A percentile compares a stretch with the other conserved stretches of the same genome.
These are phyloP conservation scores for Trametes cubensis DNA, from an alignment of 768 basidiomycete species.

Conservation along the genomic window DNA sequence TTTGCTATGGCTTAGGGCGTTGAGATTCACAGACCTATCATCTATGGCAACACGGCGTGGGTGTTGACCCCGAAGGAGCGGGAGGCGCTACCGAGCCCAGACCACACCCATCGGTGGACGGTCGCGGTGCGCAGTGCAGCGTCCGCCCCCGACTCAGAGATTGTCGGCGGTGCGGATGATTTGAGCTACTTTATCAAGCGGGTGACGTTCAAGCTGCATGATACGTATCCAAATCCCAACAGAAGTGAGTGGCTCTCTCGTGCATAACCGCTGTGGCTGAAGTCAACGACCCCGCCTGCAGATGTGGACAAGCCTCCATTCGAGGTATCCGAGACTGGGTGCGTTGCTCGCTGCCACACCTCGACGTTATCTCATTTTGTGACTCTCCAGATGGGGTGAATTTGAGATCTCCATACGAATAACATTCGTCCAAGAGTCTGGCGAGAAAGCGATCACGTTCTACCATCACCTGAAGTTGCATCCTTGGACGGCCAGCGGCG, in stretches of 20 bases:
- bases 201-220: conserved; percentile 96
- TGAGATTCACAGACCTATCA: conserved; percentile 85
- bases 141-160: conserved; percentile 68
- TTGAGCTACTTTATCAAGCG: conserved; percentile 90
- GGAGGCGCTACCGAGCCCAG: conserved; percentile 53
- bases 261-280: conserved; percentile 1
- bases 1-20: conserved; percentile 59
- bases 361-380: no score
- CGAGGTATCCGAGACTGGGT: conserved; percentile 96
- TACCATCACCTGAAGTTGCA: conserved; percentile 97
- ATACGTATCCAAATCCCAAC: conserved; percentile 90
- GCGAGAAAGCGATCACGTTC: conserved; percentile 85
- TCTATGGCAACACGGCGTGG: conserved; percentile 92
- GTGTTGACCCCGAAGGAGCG: conserved; percentile 77
- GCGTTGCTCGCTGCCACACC: conserved; percentile 24
- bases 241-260: conserved; percentile 63
- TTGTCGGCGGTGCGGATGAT: conserved; percentile 90
- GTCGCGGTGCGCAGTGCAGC: conserved; percentile 91
- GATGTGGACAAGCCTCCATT: conserved; percentile 93
- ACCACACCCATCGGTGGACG: conserved; percentile 97
- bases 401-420: conserved; percentile 95
- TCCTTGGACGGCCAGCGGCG: conserved; percentile 75
- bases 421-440: conserved; percentile 85
- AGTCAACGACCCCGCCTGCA: conserved; percentile 35
- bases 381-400: conserved; percentile 89